Conservation (phyloP, 23 red algal species). For the Gracilaria vermiculophylla region DNA sequence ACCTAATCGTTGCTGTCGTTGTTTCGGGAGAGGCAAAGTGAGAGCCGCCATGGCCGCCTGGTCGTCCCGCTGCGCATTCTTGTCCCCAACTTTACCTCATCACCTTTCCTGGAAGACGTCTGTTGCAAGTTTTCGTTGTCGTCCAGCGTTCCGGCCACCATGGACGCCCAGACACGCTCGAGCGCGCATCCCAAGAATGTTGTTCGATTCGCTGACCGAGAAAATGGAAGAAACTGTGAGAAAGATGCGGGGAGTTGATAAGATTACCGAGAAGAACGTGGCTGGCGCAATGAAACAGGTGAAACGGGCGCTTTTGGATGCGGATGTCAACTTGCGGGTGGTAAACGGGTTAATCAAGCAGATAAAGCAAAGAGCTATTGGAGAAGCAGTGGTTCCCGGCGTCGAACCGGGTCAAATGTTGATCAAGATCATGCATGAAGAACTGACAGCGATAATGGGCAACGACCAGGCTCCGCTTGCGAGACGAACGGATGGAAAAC, state of each 20-base stretch:
- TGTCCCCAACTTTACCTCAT: not conserved
- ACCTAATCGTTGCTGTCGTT: too few species aligned
- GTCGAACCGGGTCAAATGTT: slow-evolving; percentile 91
- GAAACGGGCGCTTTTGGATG: slow-evolving; percentile 86
- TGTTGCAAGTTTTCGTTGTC: not conserved
- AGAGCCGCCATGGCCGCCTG: not conserved
- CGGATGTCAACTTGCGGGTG: slow-evolving; percentile 95
- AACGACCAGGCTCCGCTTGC: slow-evolving; percentile 65
- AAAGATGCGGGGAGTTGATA: slow-evolving; percentile 69
- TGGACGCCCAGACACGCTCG: not conserved
- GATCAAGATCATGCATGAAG: slow-evolving; percentile 97
- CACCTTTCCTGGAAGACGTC: not conserved
- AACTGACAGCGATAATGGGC: slow-evolving; percentile 85
- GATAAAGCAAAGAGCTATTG: slow-evolving; percentile 70
- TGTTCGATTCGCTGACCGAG: slow-evolving; percentile 80
- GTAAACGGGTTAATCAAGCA: slow-evolving; percentile 78
- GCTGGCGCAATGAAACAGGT: slow-evolving; percentile 85
- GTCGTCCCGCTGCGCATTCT: not conserved
- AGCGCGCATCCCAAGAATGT: slow-evolving; percentile 22
- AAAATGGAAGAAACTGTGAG: slow-evolving; percentile 71
- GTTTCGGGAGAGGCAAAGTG: too few species aligned
- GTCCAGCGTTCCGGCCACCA: not conserved
- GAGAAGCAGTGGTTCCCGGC: slow-evolving; percentile 68
- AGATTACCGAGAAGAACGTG: slow-evolving; percentile 89
- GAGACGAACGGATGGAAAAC: slow-evolving; percentile 32